Evolutionary conservation across 2,329 filamentous ascomycete species (phyloP).

Genomic region (Plectosphaerella plurivora): DNA sequence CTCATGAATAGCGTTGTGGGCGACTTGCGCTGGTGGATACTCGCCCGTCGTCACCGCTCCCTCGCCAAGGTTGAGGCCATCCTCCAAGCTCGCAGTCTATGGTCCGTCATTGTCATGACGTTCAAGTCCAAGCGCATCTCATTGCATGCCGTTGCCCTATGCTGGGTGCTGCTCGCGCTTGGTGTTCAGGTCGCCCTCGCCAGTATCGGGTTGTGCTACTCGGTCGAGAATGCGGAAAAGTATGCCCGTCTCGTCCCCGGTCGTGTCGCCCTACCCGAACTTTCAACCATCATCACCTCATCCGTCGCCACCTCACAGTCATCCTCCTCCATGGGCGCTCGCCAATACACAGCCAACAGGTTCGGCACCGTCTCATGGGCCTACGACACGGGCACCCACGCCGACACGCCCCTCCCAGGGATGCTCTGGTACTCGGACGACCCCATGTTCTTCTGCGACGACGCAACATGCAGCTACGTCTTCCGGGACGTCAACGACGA

Average conservation of each 20-base stretch:
- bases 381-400: constrained; percentile 14
- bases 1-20: constrained; percentile 36
- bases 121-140: constrained; percentile 17
- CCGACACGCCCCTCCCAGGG: constrained; percentile 20
- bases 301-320: constrained; percentile 18
- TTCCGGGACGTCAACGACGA: constrained; percentile 26
- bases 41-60: constrained; percentile 29
- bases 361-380: constrained; percentile 31
- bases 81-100: constrained; percentile 23
- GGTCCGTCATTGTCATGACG: constrained; percentile 19
- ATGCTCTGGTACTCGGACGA: constrained; percentile 23
- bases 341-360: constrained; percentile 37
- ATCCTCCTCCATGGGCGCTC: constrained; percentile 16
- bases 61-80: constrained; percentile 29
- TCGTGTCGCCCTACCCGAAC: constrained; percentile 27
- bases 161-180: constrained; percentile 25
- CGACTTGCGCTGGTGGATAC: constrained; percentile 40
- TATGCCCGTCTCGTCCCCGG: constrained; percentile 25
- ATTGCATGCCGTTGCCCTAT: constrained; percentile 19
- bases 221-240: constrained; percentile 29
- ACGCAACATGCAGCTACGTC: constrained; percentile 22
- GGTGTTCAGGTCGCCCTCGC: constrained; percentile 37
- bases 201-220: constrained; percentile 34
- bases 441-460: constrained; percentile 13
- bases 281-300: constrained; percentile 27